A percentile compares a stretch with the other conserved stretches of the same genome.
These are phyloP conservation scores for Chimonanthus praecox DNA, from an alignment of 164 flowering plant genomes.

Conservation along the genomic window DNA sequence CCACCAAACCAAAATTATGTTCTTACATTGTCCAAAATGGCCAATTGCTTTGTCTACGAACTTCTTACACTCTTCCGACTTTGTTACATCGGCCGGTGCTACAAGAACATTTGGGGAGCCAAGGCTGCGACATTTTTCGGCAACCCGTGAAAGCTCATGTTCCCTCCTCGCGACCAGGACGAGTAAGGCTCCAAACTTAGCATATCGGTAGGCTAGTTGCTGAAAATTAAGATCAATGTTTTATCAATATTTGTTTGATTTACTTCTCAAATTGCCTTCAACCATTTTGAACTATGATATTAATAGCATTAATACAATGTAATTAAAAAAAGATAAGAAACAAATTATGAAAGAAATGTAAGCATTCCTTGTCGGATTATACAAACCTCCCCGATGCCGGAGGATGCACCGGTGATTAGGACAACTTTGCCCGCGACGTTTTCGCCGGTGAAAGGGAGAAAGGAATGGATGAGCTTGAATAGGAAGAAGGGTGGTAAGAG, in stretches of 20 bases:
- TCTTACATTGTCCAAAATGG: conserved; percentile 52
- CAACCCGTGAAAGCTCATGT: conserved; percentile 37
- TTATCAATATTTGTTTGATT: not conserved
- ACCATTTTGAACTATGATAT: not conserved
- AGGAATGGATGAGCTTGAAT: conserved; percentile 5
- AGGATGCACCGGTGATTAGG: conserved; percentile 18
- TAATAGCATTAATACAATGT: not conserved
- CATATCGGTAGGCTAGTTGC: conserved; percentile 64
- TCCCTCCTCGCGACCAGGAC: conserved; percentile 54
- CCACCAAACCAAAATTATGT: not conserved
- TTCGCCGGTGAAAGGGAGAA: not conserved
- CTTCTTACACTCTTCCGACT: conserved; percentile 35
- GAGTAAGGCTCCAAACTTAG: conserved; percentile 45
- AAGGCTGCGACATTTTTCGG: conserved; percentile 24
- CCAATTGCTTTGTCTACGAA: conserved; percentile 32
- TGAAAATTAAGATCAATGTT: conserved; percentile 4
- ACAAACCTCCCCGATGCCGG: conserved; percentile 16
- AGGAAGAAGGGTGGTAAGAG: conserved; percentile 1
- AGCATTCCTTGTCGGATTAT: not conserved
- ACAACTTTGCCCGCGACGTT: conserved; percentile 10
- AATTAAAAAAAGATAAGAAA: not conserved
- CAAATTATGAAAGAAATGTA: too few species aligned
- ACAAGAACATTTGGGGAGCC: conserved; percentile 52
- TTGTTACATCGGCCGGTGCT: conserved; percentile 47
- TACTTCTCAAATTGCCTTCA: not conserved